Evolutionary conservation across 23 red algal species (phyloP).

Genomic region (Rhodosorus marinus): DNA sequence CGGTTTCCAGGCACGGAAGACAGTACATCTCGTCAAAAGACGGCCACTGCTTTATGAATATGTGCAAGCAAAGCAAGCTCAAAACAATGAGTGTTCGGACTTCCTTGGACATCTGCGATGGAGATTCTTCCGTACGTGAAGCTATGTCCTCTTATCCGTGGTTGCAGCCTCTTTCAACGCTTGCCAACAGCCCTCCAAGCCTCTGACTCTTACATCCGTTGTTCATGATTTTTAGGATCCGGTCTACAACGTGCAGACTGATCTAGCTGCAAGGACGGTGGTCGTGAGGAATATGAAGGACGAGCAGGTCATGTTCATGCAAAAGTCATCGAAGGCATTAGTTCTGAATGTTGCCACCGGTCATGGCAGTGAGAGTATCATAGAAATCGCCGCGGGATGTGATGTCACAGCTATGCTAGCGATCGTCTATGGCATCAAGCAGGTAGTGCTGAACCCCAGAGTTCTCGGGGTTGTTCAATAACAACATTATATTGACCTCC

Average conservation of each 20-base stretch:
- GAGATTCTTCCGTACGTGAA: too few species aligned
- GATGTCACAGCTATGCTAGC: too few species aligned
- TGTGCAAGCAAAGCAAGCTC: slow-evolving; percentile 29
- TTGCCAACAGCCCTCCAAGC: too few species aligned
- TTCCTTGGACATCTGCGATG: slow-evolving; percentile 6
- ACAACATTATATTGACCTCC: too few species aligned
- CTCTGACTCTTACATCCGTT: too few species aligned
- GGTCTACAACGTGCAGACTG: slow-evolving; percentile 19
- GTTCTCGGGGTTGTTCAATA: too few species aligned
- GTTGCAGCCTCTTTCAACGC: too few species aligned
- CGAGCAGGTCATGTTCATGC: slow-evolving; percentile 33
- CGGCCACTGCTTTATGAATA: slow-evolving; percentile 26
- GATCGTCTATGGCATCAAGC: too few species aligned
- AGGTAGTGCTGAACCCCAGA: too few species aligned
- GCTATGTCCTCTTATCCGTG: too few species aligned
- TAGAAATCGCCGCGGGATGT: slow-evolving; percentile 53
- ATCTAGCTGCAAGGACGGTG: slow-evolving; percentile 29
- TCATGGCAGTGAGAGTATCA: slow-evolving; percentile 21
- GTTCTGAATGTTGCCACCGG: slow-evolving; percentile 26
- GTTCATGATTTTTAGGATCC: slow-evolving; percentile 4
- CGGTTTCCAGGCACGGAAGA: slow-evolving; percentile 24
- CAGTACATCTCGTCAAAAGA: slow-evolving; percentile 22
- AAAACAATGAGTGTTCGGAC: slow-evolving; percentile 23
- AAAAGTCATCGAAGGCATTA: slow-evolving; percentile 36
- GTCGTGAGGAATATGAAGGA: slow-evolving; percentile 27